Evolutionary conservation across 2,329 filamentous ascomycete species (phyloP).

Genomic region (Exophiala dermatitidis): DNA sequence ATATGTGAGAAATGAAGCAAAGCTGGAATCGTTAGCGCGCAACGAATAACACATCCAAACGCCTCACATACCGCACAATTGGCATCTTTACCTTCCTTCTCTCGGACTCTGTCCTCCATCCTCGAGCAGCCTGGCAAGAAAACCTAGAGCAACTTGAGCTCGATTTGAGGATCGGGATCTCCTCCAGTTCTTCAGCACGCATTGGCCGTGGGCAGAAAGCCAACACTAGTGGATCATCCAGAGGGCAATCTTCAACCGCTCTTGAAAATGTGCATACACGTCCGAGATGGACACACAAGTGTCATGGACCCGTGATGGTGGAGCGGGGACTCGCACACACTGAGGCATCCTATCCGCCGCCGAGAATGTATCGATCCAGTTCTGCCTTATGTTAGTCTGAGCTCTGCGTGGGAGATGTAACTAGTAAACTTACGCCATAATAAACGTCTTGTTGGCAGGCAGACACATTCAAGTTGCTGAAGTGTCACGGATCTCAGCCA

Average conservation of each 20-base stretch:
- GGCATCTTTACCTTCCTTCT: too few species aligned
- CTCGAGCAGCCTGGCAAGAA: too few species aligned
- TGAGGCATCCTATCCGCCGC: not conserved
- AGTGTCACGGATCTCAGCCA: not conserved
- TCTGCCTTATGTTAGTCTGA: not conserved
- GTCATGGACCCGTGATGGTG: not conserved
- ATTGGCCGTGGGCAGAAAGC: not conserved
- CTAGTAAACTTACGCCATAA: not conserved
- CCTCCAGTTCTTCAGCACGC: not conserved
- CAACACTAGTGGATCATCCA: not conserved
- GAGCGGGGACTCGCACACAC: not conserved
- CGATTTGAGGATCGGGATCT: not conserved
- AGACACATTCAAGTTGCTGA: not conserved
- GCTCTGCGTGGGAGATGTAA: not conserved
- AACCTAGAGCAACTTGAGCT: too few species aligned
- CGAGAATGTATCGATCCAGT: not conserved
- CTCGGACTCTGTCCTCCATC: too few species aligned
- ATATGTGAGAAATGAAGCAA: too few species aligned
- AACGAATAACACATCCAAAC: too few species aligned
- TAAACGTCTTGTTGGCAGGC: not conserved
- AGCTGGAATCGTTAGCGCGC: too few species aligned
- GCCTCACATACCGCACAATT: too few species aligned
- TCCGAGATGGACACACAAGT: not conserved
- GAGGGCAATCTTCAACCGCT: not conserved
- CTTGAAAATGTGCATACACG: not conserved